Base-by-base conservation (phyloP, 805 yeast genomes). In the Candida railenensis region DNA sequence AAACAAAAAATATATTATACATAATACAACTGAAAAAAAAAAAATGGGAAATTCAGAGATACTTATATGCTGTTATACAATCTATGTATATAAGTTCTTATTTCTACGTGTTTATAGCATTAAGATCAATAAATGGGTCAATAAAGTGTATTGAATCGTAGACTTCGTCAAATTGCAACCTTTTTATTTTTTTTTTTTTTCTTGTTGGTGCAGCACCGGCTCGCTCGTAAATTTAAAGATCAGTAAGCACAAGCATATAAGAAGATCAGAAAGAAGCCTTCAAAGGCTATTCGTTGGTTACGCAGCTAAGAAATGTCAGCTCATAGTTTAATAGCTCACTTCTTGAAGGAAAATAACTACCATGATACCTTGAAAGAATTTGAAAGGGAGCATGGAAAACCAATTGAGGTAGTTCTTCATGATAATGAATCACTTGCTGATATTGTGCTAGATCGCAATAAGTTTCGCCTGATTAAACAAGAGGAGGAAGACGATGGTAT, bases 301-400 rank as follows among this genome's bases (percentile, higher is more conserved):
- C n/a, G n/a, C n/a, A n/a, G n/a, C n/a, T n/a, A n/a, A n/a, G n/a
- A n/a, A n/a, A 58, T 54, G 63, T 49, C 61, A 12, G 56, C 58
- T 21, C 66, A 62, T 40, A 48, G 53, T 34, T 60, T 84, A 28
- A 69, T 86, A 11, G 89, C 87, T 0, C 80, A 81, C 25, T 85
- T 78, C 52, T 69, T 86, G n/a, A 59, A 70, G 22, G 64, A 71
- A n/a, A 71, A 80, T 22, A 78, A 80, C 0, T 74, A 71, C 40
- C 49, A 46, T 1, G 66, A 65, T 0, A 78, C 91, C 0, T 61
- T 83, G 12, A 56, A 61, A n/a, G 55, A 66, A 2, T 78, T 84
- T 41, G 77, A 81, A 51, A 49, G 54, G 14, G 83, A 80, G 46
- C 56, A 69, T 40, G 77, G 79, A 9, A 61, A 49, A 37, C 63